These are phyloP conservation scores for Gelatoporia subvermispora DNA, from an alignment of 768 basidiomycete species.

Conservation along the genomic window DNA sequence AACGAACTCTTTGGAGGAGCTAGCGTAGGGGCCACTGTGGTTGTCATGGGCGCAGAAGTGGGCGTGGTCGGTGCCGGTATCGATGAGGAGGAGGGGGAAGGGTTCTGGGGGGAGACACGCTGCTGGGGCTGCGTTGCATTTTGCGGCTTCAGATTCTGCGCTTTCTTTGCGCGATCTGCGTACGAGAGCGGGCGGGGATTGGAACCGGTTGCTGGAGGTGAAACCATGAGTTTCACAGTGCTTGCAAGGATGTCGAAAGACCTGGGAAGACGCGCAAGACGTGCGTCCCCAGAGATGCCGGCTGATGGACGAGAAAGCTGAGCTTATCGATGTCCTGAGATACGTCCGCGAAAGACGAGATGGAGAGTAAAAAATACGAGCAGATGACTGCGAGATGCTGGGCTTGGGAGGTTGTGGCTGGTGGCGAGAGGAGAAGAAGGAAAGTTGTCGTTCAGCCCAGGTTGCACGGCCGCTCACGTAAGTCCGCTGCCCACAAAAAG, in stretches of 20 bases:
- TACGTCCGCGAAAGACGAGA: too few relatives aligned
- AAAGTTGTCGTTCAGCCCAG: background rate
- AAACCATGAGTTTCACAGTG: conserved; percentile 20
- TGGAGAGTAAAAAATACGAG: too few relatives aligned
- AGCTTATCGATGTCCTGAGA: too few relatives aligned
- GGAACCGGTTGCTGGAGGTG: conserved; percentile 23
- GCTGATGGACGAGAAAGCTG: background rate
- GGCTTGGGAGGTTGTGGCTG: too few relatives aligned
- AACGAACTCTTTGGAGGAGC: too few relatives aligned
- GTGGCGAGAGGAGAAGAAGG: background rate
- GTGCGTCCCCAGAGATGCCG: background rate
- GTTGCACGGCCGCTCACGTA: background rate
- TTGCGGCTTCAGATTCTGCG: conserved; percentile 25
- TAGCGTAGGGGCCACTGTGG: too few relatives aligned
- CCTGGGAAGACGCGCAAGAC: conserved; percentile 1
- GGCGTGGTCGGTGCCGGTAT: background rate
- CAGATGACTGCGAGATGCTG: too few relatives aligned
- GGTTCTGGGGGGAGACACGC: background rate
- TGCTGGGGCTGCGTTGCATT: conserved; percentile 6
- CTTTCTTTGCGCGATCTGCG: conserved; percentile 35
- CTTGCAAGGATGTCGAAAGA: background rate
- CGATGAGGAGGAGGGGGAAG: conserved; percentile 4
- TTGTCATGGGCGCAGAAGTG: background rate
- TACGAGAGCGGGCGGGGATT: conserved; percentile 49
- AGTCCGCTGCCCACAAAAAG: too few relatives aligned